A percentile compares a stretch with the other conserved stretches of the same genome.
These are phyloP conservation scores for Collybiopsis confluens DNA, from an alignment of 768 basidiomycete genomes.

Conservation along the genomic window DNA sequence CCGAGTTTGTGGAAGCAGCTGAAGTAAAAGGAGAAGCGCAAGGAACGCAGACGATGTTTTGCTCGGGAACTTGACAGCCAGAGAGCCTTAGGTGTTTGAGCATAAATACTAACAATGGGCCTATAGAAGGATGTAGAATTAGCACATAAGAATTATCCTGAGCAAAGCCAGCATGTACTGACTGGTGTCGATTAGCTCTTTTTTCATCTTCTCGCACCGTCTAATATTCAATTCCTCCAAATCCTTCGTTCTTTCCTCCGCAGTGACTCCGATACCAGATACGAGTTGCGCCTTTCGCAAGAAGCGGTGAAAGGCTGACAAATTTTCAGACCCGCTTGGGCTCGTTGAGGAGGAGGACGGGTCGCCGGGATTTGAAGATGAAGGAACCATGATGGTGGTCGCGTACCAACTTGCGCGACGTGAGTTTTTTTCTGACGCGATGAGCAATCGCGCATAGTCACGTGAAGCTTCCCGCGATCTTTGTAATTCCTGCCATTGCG, in stretches of 20 bases:
- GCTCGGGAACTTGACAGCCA: constrained; percentile 64
- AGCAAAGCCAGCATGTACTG: constrained; percentile 23
- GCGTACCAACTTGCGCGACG: not conserved
- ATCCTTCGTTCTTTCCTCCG: constrained; percentile 41
- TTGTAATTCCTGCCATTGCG: too few relatives aligned
- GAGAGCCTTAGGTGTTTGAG: constrained; percentile 79
- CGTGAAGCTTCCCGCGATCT: too few relatives aligned
- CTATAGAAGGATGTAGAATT: constrained; percentile 34
- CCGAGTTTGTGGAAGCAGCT: not conserved
- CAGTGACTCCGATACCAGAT: constrained; percentile 44
- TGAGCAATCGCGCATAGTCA: too few relatives aligned
- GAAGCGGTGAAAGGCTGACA: constrained; percentile 46
- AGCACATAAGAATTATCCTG: constrained; percentile 8
- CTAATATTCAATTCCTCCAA: constrained; percentile 30
- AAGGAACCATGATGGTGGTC: not conserved
- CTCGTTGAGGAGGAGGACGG: not conserved
- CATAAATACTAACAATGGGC: constrained; percentile 87
- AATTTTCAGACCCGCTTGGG: not conserved
- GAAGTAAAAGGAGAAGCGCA: constrained; percentile 45
- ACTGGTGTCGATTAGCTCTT: constrained; percentile 68
- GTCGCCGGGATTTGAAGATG: not conserved
- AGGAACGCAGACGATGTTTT: constrained; percentile 79
- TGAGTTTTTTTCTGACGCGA: not conserved
- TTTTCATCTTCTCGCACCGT: constrained; percentile 67
- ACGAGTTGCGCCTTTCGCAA: constrained; percentile 40